These are phyloP conservation scores for Fusarium oxysporum DNA, from an alignment of 2,329 filamentous ascomycete genomes.

Conservation along the genomic window DNA sequence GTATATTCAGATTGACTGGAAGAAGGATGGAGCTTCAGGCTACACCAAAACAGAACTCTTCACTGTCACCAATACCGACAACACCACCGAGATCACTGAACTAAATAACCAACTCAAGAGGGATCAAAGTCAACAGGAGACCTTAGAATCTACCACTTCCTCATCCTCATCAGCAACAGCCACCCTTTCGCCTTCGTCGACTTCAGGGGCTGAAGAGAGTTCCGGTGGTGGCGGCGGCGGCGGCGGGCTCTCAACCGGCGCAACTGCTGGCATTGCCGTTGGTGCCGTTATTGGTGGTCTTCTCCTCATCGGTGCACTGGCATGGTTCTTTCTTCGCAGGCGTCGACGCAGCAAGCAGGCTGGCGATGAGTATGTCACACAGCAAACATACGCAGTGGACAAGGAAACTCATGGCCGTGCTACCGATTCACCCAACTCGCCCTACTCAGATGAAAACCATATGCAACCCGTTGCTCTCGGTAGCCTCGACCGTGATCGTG, in stretches of 20 bases:
- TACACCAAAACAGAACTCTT: constrained; percentile 16
- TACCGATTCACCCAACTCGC: constrained; percentile 55
- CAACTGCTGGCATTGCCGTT: constrained; percentile 61
- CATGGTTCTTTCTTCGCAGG: constrained; percentile 59
- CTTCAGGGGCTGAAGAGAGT: neutral
- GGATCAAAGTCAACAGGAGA: neutral
- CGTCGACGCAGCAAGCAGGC: constrained; percentile 47
- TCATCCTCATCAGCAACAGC: constrained; percentile 5
- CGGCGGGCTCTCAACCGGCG: constrained; percentile 54
- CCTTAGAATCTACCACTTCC: neutral
- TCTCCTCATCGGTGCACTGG: constrained; percentile 52
- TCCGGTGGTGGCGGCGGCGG: constrained; percentile 19
- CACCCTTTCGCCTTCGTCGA: neutral
- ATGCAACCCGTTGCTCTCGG: constrained; percentile 43
- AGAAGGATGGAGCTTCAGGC: neutral
- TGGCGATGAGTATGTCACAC: constrained; percentile 38
- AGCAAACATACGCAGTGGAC: constrained; percentile 57
- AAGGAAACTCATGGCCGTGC: constrained; percentile 57
- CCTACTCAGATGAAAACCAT: constrained; percentile 56
- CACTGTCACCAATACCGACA: constrained; percentile 14
- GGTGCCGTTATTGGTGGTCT: constrained; percentile 54
- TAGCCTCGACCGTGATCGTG: constrained; percentile 23
- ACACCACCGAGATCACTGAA: neutral
- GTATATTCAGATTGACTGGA: constrained; percentile 21
- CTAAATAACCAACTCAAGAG: neutral